phyloP scores from a whole-genome alignment of 768 basidiomycete species.

The Suillus hirtellus region DNA sequence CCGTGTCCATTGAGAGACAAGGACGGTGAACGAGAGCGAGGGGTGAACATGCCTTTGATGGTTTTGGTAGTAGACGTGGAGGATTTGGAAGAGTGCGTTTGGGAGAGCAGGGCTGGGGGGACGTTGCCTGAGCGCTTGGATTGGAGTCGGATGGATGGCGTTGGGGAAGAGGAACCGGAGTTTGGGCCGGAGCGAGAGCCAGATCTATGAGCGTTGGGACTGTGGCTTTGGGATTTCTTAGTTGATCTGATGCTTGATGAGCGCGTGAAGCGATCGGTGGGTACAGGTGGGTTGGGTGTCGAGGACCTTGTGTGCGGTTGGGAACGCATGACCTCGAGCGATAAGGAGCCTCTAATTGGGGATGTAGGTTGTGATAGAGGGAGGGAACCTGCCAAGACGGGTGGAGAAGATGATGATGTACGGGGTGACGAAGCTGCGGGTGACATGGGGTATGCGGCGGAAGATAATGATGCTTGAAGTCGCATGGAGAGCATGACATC shows the following conservation, averaged over 20 bases:
- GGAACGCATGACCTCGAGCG: slow-evolving; percentile 24
- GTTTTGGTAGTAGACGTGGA: slow-evolving; percentile 46
- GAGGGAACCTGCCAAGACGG: slow-evolving; percentile 19
- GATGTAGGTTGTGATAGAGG: slow-evolving; percentile 27
- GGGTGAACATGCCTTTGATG: slow-evolving; percentile 57
- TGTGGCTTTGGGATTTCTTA: background rate
- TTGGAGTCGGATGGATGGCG: background rate
- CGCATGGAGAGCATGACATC: slow-evolving; percentile 84
- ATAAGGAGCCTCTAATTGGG: slow-evolving; percentile 20
- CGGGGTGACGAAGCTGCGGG: slow-evolving; percentile 11
- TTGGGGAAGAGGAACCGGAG: background rate
- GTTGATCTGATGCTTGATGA: background rate
- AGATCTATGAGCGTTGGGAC: background rate
- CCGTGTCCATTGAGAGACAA: slow-evolving; percentile 29
- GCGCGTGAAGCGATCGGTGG: slow-evolving; percentile 40
- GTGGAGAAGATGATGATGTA: slow-evolving; percentile 26
- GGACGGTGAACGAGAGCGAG: slow-evolving; percentile 52
- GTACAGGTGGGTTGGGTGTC: slow-evolving; percentile 34
- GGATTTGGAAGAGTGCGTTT: slow-evolving; percentile 1
- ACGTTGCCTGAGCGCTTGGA: slow-evolving; percentile 1
- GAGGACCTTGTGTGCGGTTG: slow-evolving; percentile 27
- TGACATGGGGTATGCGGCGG: slow-evolving; percentile 15
- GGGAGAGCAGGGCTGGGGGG: background rate
- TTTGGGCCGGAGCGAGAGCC: background rate
- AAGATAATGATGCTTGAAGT: slow-evolving; percentile 57